These are phyloP conservation scores for Escovopsis sp. DNA, from an alignment of 2,329 filamentous ascomycete genomes.

Conservation along the genomic window DNA sequence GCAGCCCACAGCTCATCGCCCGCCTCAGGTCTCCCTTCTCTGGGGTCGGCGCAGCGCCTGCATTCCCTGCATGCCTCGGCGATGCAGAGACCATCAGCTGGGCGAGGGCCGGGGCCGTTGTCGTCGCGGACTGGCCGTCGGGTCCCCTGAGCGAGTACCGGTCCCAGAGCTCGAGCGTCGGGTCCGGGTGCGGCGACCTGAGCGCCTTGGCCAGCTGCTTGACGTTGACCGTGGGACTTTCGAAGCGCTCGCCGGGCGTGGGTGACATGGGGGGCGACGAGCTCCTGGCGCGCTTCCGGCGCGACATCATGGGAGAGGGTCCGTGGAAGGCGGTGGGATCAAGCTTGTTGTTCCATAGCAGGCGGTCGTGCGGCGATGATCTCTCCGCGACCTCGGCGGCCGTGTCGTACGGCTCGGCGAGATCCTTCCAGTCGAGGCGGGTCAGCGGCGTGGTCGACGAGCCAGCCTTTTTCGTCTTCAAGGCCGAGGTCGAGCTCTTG, in stretches of 20 bases:
- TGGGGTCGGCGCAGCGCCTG: conserved; percentile 27
- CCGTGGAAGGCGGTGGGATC: conserved; percentile 24
- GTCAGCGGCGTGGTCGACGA: conserved; percentile 29
- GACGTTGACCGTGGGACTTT: conserved; percentile 36
- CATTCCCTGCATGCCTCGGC: conserved; percentile 39
- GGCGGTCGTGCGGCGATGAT: conserved; percentile 42
- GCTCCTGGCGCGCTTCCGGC: conserved; percentile 55
- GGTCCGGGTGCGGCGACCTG: conserved; percentile 54
- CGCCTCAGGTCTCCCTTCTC: conserved; percentile 36
- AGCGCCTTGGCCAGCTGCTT: conserved; percentile 42
- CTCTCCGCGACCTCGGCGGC: conserved; percentile 30
- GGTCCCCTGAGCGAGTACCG: conserved; percentile 42
- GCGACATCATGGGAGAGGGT: conserved; percentile 32
- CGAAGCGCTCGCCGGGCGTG: conserved; percentile 34
- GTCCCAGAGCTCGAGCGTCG: conserved; percentile 63
- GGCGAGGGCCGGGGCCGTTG: conserved; percentile 40
- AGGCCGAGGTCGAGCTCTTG: too few species aligned
- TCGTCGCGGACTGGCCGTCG: conserved; percentile 26
- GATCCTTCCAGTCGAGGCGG: conserved; percentile 41
- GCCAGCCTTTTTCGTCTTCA: conserved; percentile 10
- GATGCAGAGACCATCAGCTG: conserved; percentile 58
- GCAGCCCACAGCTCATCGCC: conserved; percentile 51
- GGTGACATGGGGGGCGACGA: conserved; percentile 61
- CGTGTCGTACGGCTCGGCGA: conserved; percentile 31
- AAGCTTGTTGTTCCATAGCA: conserved; percentile 43